Percentiles rank a stretch among this genome's conserved stretches.
Evolutionary conservation across 768 basidiomycete species (phyloP).

Genomic region (Agrocybe chaxingu): DNA sequence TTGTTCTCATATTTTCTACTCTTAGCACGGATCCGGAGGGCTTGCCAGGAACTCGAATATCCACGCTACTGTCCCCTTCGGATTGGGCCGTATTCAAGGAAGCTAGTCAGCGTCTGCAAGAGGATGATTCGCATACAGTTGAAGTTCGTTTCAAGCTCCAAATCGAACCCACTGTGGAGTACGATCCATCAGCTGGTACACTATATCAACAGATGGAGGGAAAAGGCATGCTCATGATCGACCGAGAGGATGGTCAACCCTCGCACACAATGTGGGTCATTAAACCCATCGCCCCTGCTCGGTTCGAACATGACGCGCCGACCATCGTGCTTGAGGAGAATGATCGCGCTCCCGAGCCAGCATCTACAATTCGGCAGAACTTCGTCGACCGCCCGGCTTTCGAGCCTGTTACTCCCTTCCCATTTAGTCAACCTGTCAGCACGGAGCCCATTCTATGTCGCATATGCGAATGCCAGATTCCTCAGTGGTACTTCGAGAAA

Average conservation of each 20-base stretch:
- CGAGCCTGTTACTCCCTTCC: slow-evolving; percentile 67
- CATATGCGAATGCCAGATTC: slow-evolving; percentile 95
- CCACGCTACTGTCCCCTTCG: slow-evolving; percentile 70
- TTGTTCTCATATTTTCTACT: background rate
- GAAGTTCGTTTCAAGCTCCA: slow-evolving; percentile 88
- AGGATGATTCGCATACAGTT: slow-evolving; percentile 92
- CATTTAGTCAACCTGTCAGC: slow-evolving; percentile 74
- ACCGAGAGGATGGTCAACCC: slow-evolving; percentile 81
- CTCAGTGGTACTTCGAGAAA: slow-evolving; percentile 99
- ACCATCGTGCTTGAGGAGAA: slow-evolving; percentile 53
- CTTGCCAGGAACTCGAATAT: slow-evolving; percentile 76
- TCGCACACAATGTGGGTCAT: slow-evolving; percentile 99
- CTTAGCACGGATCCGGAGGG: slow-evolving; percentile 79
- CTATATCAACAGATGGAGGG: slow-evolving; percentile 91
- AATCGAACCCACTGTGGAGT: slow-evolving; percentile 59
- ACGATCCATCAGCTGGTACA: slow-evolving; percentile 48
- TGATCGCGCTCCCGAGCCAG: slow-evolving; percentile 40
- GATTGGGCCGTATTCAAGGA: slow-evolving; percentile 85
- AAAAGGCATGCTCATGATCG: slow-evolving; percentile 98
- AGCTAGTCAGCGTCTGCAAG: slow-evolving; percentile 79
- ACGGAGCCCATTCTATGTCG: slow-evolving; percentile 87
- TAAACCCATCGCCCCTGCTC: slow-evolving; percentile 73
- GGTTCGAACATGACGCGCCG: slow-evolving; percentile 65
- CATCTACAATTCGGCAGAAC: slow-evolving; percentile 35
- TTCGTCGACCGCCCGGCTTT: slow-evolving; percentile 30